Percentiles rank a stretch among this genome's conserved stretches.
Evolutionary conservation across 805 yeast genomes (phyloP).

Genomic region (Geotrichum ghanense): DNA sequence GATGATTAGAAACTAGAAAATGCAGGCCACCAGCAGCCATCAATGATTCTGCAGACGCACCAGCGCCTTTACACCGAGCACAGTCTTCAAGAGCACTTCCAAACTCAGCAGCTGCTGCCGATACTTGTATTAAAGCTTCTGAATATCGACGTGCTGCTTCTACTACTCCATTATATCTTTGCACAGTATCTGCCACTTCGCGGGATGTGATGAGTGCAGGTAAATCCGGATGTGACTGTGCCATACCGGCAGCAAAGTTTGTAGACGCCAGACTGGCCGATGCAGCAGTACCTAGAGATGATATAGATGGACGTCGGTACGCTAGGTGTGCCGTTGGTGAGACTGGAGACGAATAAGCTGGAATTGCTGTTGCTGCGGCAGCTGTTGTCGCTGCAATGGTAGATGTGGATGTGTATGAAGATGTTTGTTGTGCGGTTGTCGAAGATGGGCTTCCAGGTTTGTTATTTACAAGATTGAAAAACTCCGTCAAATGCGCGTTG

Average conservation of each 20-base stretch:
- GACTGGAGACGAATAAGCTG: not conserved
- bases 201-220: conserved; percentile 48
- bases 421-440: not conserved
- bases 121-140: conserved; percentile 34
- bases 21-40: conserved; percentile 69
- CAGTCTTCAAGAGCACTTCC: conserved; percentile 59
- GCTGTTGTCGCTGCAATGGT: too few species aligned
- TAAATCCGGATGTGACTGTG: conserved; percentile 33
- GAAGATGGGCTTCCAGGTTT: not conserved
- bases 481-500: not conserved
- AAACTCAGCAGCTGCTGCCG: conserved; percentile 57
- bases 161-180: conserved; percentile 37
- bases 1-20: conserved; percentile 64
- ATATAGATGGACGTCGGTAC: not conserved
- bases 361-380: not conserved
- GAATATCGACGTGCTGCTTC: conserved; percentile 37
- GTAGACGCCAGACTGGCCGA: conserved; percentile 10
- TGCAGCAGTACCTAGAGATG: conserved; percentile 3
- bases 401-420: too few species aligned
- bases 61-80: conserved; percentile 53
- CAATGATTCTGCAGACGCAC: conserved; percentile 49
- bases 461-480: not conserved
- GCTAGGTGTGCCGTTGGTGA: not conserved
- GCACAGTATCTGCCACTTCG: conserved; percentile 43
- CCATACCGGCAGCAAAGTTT: conserved; percentile 17